Conservation (phyloP, 805 yeast genomes). For the Vanderwaltozyma verrucispora region DNA sequence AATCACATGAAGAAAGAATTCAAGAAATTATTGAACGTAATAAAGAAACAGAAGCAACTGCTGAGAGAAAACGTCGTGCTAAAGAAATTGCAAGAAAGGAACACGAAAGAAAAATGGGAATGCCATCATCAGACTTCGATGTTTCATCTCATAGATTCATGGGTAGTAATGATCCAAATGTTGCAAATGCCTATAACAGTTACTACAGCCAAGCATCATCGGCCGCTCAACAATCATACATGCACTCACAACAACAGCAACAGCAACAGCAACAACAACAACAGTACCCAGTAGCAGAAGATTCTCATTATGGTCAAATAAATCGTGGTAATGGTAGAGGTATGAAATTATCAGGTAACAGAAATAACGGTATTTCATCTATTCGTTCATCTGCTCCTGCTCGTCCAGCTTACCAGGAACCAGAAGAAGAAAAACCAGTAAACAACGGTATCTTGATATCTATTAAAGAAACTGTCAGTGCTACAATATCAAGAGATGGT, state of each 20-base stretch:
- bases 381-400: slow-evolving; percentile 4
- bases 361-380: not conserved
- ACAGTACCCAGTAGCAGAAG: slow-evolving; percentile 13
- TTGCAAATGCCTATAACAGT: slow-evolving; percentile 31
- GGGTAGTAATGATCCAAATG: slow-evolving; percentile 25
- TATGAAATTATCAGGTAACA: slow-evolving; percentile 19
- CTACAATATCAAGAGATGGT: slow-evolving; percentile 80
- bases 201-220: slow-evolving; percentile 29
- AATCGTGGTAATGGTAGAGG: slow-evolving; percentile 13
- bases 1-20: slow-evolving; percentile 95
- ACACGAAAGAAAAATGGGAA: slow-evolving; percentile 30
- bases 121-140: slow-evolving; percentile 24
- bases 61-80: slow-evolving; percentile 92
- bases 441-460: slow-evolving; percentile 76
- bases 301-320: slow-evolving; percentile 2
- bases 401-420: slow-evolving; percentile 14
- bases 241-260: slow-evolving; percentile 10
- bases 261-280: slow-evolving; percentile 10
- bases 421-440: slow-evolving; percentile 22
- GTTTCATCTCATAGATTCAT: slow-evolving; percentile 15
- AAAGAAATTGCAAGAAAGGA: slow-evolving; percentile 79
- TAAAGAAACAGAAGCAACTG: slow-evolving; percentile 94
- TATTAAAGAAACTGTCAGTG: slow-evolving; percentile 66
- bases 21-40: slow-evolving; percentile 96
- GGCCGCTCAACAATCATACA: slow-evolving; percentile 30